Conservation (phyloP, 192 early-diverging fungal species). For the Coemansia aciculifera region DNA sequence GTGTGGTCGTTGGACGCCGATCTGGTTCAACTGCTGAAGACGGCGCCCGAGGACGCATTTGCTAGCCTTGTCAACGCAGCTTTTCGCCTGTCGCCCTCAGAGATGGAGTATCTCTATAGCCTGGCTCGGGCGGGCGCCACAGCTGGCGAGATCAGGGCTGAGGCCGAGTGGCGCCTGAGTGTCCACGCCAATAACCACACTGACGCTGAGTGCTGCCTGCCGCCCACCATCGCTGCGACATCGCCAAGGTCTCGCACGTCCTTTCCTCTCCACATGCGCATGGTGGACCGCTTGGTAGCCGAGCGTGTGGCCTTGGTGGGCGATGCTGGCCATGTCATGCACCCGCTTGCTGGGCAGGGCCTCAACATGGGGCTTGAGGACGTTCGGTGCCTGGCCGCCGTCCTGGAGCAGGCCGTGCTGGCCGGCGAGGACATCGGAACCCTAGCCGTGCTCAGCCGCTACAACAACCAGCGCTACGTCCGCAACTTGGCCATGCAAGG, state of each 20-base stretch:
- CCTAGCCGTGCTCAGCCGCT: slow-evolving; percentile 71
- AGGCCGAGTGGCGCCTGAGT: slow-evolving; percentile 70
- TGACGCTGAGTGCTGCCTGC: slow-evolving; percentile 17
- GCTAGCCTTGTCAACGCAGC: slow-evolving; percentile 78
- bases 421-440: slow-evolving; percentile 83
- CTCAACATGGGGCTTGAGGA: slow-evolving; percentile 92
- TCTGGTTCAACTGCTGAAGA: slow-evolving; percentile 63
- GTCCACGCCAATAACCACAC: slow-evolving; percentile 28
- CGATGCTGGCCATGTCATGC: slow-evolving; percentile 94
- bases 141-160: slow-evolving; percentile 54
- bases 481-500: slow-evolving; percentile 84
- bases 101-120: slow-evolving; percentile 71
- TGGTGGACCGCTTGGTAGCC: slow-evolving; percentile 73
- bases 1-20: slow-evolving; percentile 85
- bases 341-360: slow-evolving; percentile 96
- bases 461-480: slow-evolving; percentile 79
- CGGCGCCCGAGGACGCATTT: slow-evolving; percentile 66
- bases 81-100: slow-evolving; percentile 66
- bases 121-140: slow-evolving; percentile 55
- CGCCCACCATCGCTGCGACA: slow-evolving; percentile 66
- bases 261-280: slow-evolving; percentile 84
- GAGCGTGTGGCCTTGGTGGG: slow-evolving; percentile 86
- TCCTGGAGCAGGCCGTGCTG: slow-evolving; percentile 63
- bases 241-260: slow-evolving; percentile 67
- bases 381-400: slow-evolving; percentile 65